Conservation (phyloP, 1,139 yeast genomes). For the Taphrina deformans region DNA sequence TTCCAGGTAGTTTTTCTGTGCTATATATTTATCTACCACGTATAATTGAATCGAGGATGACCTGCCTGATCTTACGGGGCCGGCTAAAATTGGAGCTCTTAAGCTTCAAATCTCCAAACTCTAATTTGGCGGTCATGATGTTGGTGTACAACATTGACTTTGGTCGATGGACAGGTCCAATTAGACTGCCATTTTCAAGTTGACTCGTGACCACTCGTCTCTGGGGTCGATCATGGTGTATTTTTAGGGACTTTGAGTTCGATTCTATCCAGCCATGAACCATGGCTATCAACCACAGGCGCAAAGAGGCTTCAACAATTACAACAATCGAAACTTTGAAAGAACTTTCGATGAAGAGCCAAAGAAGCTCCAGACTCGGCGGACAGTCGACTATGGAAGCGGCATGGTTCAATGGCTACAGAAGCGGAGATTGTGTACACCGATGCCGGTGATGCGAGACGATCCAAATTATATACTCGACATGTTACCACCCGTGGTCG, state of each 20-base stretch:
- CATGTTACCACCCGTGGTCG: slow-evolving; percentile 62
- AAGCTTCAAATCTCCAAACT: background rate
- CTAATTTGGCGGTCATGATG: background rate
- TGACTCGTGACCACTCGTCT: background rate
- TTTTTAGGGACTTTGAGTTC: background rate
- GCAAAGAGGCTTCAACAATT: slow-evolving; percentile 8
- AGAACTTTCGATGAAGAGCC: slow-evolving; percentile 18
- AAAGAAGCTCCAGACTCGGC: slow-evolving; percentile 47
- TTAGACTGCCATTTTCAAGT: background rate
- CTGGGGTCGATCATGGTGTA: background rate
- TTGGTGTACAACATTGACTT: background rate
- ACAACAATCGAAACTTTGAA: slow-evolving; percentile 23
- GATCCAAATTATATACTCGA: slow-evolving; percentile 74
- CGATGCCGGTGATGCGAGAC: slow-evolving; percentile 62
- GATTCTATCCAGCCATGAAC: background rate
- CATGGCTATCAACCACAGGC: slow-evolving; percentile 11
- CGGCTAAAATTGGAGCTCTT: background rate
- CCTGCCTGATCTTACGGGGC: background rate
- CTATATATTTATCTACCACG: too few species aligned
- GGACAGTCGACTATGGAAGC: slow-evolving; percentile 87
- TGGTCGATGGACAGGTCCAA: background rate
- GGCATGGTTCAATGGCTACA: slow-evolving; percentile 70
- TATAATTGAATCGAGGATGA: too few species aligned
- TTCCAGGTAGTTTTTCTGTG: too few species aligned
- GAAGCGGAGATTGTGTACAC: slow-evolving; percentile 42